A percentile compares a stretch with the other conserved stretches of the same genome.
These are phyloP conservation scores for Lagerstroemia speciosa DNA, from an alignment of 345 rosid species.

Conservation along the genomic window DNA sequence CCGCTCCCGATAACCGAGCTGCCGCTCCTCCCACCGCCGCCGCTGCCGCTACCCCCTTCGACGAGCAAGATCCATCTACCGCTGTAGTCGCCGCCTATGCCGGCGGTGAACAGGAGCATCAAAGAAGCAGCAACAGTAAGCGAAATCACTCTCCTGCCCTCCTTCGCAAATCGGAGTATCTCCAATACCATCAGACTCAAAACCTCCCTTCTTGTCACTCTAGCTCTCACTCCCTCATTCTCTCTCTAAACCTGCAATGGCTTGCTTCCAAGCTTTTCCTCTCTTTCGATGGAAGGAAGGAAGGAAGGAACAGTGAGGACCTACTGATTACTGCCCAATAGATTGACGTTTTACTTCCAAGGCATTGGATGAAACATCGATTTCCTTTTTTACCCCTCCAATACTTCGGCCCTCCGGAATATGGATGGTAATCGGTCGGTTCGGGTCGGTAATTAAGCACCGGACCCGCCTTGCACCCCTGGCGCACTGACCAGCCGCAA, in stretches of 20 bases:
- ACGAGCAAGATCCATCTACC: constrained; percentile 42
- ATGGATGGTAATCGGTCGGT: no score
- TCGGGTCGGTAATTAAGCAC: no score
- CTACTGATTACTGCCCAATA: constrained; percentile 4
- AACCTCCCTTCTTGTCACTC: not conserved
- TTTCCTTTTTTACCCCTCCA: not conserved
- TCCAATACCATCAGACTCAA: constrained; percentile 35
- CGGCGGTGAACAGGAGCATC: constrained; percentile 29
- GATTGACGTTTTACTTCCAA: not conserved
- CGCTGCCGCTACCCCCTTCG: constrained; percentile 30
- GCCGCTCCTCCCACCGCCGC: constrained; percentile 20
- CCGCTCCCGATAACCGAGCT: constrained; percentile 21
- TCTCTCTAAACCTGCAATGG: not conserved
- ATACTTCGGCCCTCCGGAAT: no score
- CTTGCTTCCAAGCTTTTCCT: not conserved
- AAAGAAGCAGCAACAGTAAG: constrained; percentile 16
- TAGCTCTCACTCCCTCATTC: not conserved
- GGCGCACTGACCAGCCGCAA: no score
- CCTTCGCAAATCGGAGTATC: constrained; percentile 18
- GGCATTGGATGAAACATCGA: not conserved
- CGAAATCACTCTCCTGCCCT: constrained; percentile 13
- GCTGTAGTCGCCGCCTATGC: constrained; percentile 16
- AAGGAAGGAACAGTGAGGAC: not conserved
- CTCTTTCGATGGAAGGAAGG: constrained; percentile 1
- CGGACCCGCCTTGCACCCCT: no score